phyloP scores from a whole-genome alignment of 2,329 filamentous ascomycete species.

The Talaromyces pinophilus region DNA sequence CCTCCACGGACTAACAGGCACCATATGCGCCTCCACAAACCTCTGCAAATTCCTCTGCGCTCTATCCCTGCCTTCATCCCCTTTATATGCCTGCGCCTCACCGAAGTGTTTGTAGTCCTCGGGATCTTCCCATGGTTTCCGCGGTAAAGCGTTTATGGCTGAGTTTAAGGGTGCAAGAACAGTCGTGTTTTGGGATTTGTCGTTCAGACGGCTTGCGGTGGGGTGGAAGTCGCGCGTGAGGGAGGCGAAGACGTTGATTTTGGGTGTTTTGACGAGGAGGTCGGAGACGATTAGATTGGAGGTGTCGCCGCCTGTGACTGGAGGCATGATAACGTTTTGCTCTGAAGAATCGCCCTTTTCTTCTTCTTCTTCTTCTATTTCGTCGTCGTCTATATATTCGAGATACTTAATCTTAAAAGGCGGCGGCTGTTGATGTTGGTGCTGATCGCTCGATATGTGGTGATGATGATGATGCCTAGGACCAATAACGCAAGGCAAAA shows the following conservation, averaged over 20 bases:
- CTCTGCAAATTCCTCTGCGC: constrained; percentile 73
- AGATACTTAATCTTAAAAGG: neutral
- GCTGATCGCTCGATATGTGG: neutral
- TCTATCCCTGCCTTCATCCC: constrained; percentile 70
- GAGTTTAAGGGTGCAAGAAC: constrained; percentile 85
- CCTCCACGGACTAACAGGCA: constrained; percentile 73
- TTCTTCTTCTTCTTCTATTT: neutral
- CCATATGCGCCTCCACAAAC: constrained; percentile 85
- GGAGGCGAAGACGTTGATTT: constrained; percentile 80
- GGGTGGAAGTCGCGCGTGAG: constrained; percentile 73
- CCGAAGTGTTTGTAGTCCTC: constrained; percentile 70
- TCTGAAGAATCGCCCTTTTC: neutral
- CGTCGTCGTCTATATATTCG: neutral
- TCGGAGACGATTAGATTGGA: constrained; percentile 72
- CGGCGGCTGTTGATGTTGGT: neutral
- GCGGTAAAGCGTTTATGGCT: constrained; percentile 72
- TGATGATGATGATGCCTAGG: neutral
- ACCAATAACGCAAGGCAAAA: neutral
- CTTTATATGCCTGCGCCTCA: constrained; percentile 68
- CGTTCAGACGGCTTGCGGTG: constrained; percentile 69
- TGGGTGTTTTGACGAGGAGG: constrained; percentile 75
- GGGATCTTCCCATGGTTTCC: constrained; percentile 73
- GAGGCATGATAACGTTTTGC: constrained; percentile 28
- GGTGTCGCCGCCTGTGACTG: constrained; percentile 13
- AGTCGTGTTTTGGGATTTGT: constrained; percentile 69